Evolutionary conservation across 495 filamentous ascomycete genomes (phyloP).

Genomic region (Trichoderma erinaceum): DNA sequence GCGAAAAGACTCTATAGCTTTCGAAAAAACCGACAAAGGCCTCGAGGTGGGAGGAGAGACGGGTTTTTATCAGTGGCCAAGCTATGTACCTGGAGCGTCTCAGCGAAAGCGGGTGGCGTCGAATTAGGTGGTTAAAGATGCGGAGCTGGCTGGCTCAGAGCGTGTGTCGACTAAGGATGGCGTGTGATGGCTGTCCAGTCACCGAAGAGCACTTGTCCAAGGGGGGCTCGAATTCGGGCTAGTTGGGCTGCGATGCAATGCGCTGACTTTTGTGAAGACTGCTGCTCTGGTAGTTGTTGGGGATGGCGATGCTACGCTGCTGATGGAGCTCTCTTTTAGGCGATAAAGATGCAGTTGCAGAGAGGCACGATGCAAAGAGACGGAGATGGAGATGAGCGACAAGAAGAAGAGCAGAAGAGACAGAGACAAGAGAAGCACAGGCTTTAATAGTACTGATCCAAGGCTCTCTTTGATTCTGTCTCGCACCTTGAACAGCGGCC

Average conservation of each 20-base stretch:
- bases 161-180: conserved; percentile 8
- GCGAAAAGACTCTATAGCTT: not conserved
- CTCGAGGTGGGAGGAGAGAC: not conserved
- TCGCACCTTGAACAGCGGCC: not conserved
- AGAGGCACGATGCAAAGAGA: no score
- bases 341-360: no score
- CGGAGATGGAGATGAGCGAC: no score
- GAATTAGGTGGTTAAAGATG: conserved; percentile 2
- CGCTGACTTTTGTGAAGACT: not conserved
- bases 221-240: not conserved
- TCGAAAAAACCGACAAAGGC: not conserved
- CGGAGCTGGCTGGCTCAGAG: not conserved
- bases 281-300: not conserved
- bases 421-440: not conserved
- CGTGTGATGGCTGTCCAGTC: conserved; percentile 10
- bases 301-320: not conserved
- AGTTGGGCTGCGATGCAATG: not conserved
- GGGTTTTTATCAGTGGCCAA: not conserved
- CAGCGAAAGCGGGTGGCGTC: conserved; percentile 7
- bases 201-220: not conserved
- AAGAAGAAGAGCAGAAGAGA: no score
- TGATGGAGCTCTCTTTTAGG: no score
- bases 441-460: not conserved
- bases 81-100: not conserved
- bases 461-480: not conserved